A percentile compares a stretch with the other conserved stretches of the same genome.
Evolutionary conservation across 2,329 filamentous ascomycete genomes (phyloP).

Genomic region (Dactylellina drechsleri): DNA sequence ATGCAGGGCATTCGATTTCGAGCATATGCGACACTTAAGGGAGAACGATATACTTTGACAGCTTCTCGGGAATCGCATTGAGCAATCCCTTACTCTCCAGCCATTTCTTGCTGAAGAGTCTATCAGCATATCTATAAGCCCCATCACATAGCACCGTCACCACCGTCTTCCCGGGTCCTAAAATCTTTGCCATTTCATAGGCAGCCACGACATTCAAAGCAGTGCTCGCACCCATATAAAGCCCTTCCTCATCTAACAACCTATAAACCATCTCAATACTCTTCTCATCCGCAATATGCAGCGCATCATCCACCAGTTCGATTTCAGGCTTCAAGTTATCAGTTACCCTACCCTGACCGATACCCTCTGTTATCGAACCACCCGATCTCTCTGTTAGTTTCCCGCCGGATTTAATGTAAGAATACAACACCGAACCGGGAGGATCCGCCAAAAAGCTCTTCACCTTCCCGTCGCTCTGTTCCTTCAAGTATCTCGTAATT

Average conservation of each 20-base stretch:
- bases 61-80: conserved; percentile 80
- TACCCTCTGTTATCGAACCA: conserved; percentile 94
- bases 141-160: conserved; percentile 95
- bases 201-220: conserved; percentile 95
- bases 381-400: conserved; percentile 82
- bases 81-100: conserved; percentile 84
- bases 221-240: conserved; percentile 94
- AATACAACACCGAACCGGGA: conserved; percentile 90
- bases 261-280: conserved; percentile 98
- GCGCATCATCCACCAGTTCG: conserved; percentile 80
- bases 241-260: conserved; percentile 91
- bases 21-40: conserved; percentile 8
- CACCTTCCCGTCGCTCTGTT: conserved; percentile 78
- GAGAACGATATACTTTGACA: conserved; percentile 94
- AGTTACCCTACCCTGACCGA: conserved; percentile 95
- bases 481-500: conserved; percentile 87
- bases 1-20: not conserved
- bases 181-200: conserved; percentile 88
- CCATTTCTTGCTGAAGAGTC: conserved; percentile 92
- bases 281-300: conserved; percentile 90
- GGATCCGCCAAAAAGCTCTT: conserved; percentile 93
- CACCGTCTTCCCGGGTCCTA: conserved; percentile 88
- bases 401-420: conserved; percentile 86
- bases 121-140: conserved; percentile 95
- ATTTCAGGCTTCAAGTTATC: conserved; percentile 91